phyloP scores from a whole-genome alignment of 1,139 yeast genomes.

The Lodderomyces parapsilosis region DNA sequence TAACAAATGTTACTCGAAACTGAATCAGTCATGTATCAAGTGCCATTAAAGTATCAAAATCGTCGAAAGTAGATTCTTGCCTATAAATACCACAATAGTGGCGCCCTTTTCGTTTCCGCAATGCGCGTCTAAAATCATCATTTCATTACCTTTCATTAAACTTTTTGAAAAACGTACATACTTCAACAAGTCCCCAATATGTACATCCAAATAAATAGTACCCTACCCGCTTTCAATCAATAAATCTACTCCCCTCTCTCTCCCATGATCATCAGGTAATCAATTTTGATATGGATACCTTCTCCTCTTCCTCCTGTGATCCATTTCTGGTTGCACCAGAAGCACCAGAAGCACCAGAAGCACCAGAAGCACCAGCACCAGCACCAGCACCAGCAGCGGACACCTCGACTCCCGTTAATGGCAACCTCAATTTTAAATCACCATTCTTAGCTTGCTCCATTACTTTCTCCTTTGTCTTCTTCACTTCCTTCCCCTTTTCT shows the following conservation, averaged over 20 bases:
- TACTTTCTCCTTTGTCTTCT: too few species aligned
- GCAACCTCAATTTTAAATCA: not conserved
- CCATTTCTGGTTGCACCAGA: not conserved
- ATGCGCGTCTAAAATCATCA: not conserved
- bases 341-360: not conserved
- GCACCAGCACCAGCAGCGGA: not conserved
- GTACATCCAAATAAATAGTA: too few species aligned
- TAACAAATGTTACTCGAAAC: not conserved
- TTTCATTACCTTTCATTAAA: too few species aligned
- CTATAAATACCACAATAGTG: too few species aligned
- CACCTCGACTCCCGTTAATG: not conserved
- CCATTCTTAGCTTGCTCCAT: not conserved
- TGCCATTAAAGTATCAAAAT: not conserved
- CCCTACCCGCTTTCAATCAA: too few species aligned
- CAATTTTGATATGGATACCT: constrained; percentile 16
- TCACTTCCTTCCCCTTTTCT: too few species aligned
- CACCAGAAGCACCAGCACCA: not conserved
- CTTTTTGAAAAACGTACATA: too few species aligned
- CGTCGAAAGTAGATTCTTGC: too few species aligned
- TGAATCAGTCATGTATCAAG: not conserved
- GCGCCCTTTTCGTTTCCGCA: not conserved
- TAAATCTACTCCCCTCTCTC: too few species aligned
- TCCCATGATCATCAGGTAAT: constrained; percentile 9
- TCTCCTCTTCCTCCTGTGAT: constrained; percentile 16
- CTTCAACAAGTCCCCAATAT: too few species aligned